Conservation (phyloP, 768 basidiomycete species). For the Rhodotorula babjevae region DNA sequence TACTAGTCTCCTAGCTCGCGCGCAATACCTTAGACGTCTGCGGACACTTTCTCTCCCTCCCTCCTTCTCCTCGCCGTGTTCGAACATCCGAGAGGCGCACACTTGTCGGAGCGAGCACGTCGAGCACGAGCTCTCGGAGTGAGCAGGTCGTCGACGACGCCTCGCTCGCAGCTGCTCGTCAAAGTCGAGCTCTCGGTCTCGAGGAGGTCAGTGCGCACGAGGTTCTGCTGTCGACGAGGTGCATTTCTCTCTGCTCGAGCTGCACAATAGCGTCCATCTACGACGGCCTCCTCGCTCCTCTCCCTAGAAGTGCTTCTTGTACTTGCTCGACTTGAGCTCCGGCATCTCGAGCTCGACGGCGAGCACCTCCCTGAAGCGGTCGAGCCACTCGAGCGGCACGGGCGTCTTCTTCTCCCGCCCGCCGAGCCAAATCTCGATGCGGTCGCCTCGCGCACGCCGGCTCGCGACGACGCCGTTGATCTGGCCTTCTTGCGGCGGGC, state of each 20-base stretch:
- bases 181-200: too few relatives aligned
- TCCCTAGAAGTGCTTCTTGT: slow-evolving; percentile 35
- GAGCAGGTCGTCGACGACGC: too few relatives aligned
- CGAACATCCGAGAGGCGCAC: too few relatives aligned
- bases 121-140: too few relatives aligned
- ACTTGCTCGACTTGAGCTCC: slow-evolving; percentile 21
- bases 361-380: slow-evolving; percentile 27
- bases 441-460: slow-evolving; percentile 32
- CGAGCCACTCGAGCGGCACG: slow-evolving; percentile 33
- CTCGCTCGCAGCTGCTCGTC: too few relatives aligned
- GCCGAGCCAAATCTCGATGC: slow-evolving; percentile 37
- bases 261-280: too few relatives aligned
- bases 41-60: neutral
- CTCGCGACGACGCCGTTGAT: slow-evolving; percentile 34
- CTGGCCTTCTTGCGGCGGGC: slow-evolving; percentile 13
- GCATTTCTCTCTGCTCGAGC: too few relatives aligned
- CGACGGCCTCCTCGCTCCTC: too few relatives aligned
- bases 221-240: too few relatives aligned
- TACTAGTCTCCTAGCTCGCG: neutral
- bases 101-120: too few relatives aligned
- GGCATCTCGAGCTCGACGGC: slow-evolving; percentile 29
- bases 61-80: too few relatives aligned
- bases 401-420: slow-evolving; percentile 27
- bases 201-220: too few relatives aligned
- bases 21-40: neutral